Evolutionary conservation across 1,139 yeast species (phyloP), one percentile per base, ranked within the genome.

Genomic region (Lodderomyces margitis): DNA sequence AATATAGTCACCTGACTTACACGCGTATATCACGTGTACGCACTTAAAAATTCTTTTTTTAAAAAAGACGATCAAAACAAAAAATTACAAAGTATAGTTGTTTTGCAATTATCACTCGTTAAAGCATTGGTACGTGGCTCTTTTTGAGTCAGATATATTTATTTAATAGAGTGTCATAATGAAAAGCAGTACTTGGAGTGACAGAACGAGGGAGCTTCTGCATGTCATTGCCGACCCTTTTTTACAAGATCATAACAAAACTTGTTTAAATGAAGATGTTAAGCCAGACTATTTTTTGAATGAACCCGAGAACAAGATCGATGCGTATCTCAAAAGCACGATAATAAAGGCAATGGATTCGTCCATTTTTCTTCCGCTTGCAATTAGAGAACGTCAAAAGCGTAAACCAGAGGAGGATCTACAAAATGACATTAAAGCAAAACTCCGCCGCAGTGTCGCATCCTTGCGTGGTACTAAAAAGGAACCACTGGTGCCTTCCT

Each of bases 161-260:
- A 17, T 9, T 5, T 5, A 17, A 6, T 30, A 10, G 14, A 31
- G 10, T 3, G 16, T 19, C 14, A 21, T 11, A 15, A 21, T 34
- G 23, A 27, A 36, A 24, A 28, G 10, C 19, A 33, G 36, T 19
- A 39, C 44, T 21, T 48, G 52, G 52, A 41, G 34, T 34, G 42
- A 48, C 19, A 44, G 50, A 36, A 37, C 47, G 21, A 35, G 33
- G 23, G 52, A 48, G 36, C 42, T 48, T 27, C 48, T 46, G 49
- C 49, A 48, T 35, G 43, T 47, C 24, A 46, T 42, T 12, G 44
- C 44, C 16, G 52, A 48, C 38, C 52, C 52, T 6, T 48, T 48
- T 23, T 34, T 48, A 32, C 34, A 43, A 19, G 44, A 46, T 37
- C 39, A 44, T 25, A 33, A 34, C 19, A 45, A 46, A 34, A 27